Conservation (phyloP, 2,329 filamentous ascomycete genomes). For the Zymoseptoria ardabiliae region DNA sequence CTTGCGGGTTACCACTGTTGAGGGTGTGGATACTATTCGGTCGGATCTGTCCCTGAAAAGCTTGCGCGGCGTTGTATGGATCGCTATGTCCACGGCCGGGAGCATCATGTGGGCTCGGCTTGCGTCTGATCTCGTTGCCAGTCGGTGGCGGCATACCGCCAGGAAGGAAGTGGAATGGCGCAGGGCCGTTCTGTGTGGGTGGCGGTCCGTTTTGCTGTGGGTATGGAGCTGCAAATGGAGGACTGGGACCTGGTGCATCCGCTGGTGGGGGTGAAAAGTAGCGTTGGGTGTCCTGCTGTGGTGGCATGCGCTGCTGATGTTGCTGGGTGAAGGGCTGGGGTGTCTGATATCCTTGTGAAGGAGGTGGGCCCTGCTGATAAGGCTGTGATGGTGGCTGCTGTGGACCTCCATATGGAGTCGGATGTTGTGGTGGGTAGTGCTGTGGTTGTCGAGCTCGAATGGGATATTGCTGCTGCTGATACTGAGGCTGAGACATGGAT, state of each 20-base stretch:
- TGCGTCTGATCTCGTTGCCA: conserved; percentile 18
- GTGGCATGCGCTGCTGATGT: conserved; percentile 24
- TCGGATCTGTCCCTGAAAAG: conserved; percentile 32
- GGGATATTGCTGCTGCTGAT: conserved; percentile 36
- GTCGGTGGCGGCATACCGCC: conserved; percentile 21
- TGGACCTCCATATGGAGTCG: conserved; percentile 22
- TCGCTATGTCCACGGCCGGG: conserved; percentile 22
- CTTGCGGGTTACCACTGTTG: conserved; percentile 38
- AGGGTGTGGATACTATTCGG: conserved; percentile 33
- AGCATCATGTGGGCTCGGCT: conserved; percentile 23
- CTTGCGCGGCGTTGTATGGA: conserved; percentile 31
- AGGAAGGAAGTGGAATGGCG: conserved; percentile 33
- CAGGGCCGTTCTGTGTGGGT: conserved; percentile 15
- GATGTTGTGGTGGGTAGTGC: conserved; percentile 21
- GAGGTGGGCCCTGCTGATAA: conserved; percentile 29
- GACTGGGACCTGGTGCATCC: conserved; percentile 24
- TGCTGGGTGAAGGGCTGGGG: conserved; percentile 24
- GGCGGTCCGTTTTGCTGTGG: conserved; percentile 19
- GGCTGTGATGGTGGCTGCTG: conserved; percentile 38
- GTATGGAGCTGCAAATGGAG: conserved; percentile 20
- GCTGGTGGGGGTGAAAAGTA: conserved; percentile 33
- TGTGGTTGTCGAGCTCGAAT: conserved; percentile 21
- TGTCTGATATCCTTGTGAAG: conserved; percentile 21
- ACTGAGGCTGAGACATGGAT: conserved; percentile 87
- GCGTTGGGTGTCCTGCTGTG: conserved; percentile 25